Conservation (phyloP, 108 stramenopile species). For the Nitzschia sp. region DNA sequence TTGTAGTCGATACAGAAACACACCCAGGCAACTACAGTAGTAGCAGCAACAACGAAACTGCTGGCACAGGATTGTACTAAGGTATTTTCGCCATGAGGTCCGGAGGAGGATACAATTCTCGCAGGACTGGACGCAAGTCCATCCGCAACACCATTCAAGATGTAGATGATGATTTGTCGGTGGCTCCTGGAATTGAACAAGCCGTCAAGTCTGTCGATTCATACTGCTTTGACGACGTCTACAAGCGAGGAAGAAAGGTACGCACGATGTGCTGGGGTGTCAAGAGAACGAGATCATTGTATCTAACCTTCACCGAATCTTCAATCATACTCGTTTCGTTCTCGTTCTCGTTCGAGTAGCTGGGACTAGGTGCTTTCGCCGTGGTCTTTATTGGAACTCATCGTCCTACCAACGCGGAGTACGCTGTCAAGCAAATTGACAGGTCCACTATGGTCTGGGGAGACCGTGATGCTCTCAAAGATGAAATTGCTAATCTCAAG, state of each 20-base stretch:
- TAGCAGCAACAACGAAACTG: no score
- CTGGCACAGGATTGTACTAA: no score
- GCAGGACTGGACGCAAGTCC: slow-evolving; percentile 2
- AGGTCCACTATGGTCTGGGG: slow-evolving; percentile 72
- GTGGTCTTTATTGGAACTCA: slow-evolving; percentile 72
- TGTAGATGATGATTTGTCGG: slow-evolving; percentile 31
- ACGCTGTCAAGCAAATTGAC: slow-evolving; percentile 78
- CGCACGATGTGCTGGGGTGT: not conserved
- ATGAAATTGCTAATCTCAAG: slow-evolving; percentile 66
- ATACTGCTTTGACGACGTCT: slow-evolving; percentile 38
- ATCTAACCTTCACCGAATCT: not conserved
- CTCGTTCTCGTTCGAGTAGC: slow-evolving; percentile 16
- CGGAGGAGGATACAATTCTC: slow-evolving; percentile 3
- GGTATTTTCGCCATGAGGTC: no score
- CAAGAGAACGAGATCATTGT: not conserved
- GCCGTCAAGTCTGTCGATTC: slow-evolving; percentile 35
- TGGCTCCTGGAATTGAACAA: slow-evolving; percentile 27
- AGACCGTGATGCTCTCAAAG: slow-evolving; percentile 57
- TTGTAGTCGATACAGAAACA: no score
- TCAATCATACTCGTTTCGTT: not conserved
- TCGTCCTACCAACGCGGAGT: slow-evolving; percentile 45
- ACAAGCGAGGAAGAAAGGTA: slow-evolving; percentile 40
- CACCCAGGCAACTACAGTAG: no score
- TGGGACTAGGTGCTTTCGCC: slow-evolving; percentile 80
- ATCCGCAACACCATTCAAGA: slow-evolving; percentile 14